Conservation (phyloP, 352 stramenopile species). For the Pythium sp. region DNA sequence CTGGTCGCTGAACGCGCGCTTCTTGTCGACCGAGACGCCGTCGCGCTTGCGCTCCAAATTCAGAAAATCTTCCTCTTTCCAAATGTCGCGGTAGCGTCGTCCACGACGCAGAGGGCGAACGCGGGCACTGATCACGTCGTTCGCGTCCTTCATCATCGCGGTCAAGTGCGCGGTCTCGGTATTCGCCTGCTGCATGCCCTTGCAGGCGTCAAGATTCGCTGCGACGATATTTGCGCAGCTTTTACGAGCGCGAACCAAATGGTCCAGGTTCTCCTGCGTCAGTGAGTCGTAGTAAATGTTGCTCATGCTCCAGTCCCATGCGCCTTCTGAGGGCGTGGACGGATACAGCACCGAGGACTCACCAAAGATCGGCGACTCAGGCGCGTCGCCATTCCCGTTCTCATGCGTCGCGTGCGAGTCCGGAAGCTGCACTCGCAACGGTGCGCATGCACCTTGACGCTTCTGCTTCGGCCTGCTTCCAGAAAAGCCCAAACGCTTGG, state of each 20-base stretch:
- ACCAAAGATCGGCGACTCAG: slow-evolving; percentile 40
- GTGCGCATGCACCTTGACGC: slow-evolving; percentile 13
- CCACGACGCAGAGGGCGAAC: slow-evolving; percentile 47
- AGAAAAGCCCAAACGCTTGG: slow-evolving; percentile 40
- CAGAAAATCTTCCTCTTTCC: slow-evolving; percentile 76
- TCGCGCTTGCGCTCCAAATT: slow-evolving; percentile 26
- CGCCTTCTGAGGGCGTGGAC: slow-evolving; percentile 26
- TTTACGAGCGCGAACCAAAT: slow-evolving; percentile 46
- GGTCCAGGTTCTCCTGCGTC: slow-evolving; percentile 47
- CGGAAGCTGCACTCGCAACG: slow-evolving; percentile 25
- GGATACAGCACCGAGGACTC: slow-evolving; percentile 44
- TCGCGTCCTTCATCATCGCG: slow-evolving; percentile 43
- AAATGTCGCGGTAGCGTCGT: slow-evolving; percentile 70
- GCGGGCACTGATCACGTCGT: slow-evolving; percentile 19
- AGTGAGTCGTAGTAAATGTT: slow-evolving; percentile 57
- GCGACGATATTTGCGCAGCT: slow-evolving; percentile 54
- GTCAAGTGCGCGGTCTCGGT: slow-evolving; percentile 39
- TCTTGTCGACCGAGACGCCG: slow-evolving; percentile 23
- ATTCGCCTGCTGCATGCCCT: slow-evolving; percentile 14
- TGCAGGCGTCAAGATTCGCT: slow-evolving; percentile 33
- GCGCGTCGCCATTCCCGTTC: slow-evolving; percentile 16
- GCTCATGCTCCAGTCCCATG: slow-evolving; percentile 67
- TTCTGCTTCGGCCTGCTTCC: slow-evolving; percentile 20
- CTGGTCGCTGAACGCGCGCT: slow-evolving; percentile 35
- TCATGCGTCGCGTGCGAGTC: slow-evolving; percentile 24